phyloP scores from a whole-genome alignment of 2,329 filamentous ascomycete genomes.

The Arthrobotrys iridis region DNA sequence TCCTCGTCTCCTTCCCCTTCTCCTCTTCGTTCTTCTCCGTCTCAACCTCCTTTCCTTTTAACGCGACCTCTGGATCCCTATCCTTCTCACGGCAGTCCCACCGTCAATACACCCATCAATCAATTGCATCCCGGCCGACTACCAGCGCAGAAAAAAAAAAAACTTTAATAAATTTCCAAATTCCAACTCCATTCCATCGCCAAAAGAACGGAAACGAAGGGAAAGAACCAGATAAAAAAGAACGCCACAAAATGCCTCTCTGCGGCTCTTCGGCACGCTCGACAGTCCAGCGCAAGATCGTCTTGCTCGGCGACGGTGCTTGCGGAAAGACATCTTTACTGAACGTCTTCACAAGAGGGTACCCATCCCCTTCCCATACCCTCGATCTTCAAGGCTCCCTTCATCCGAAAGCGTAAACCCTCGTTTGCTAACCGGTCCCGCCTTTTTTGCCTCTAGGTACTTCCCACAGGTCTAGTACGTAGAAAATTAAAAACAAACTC shows the following conservation, averaged over 20 bases:
- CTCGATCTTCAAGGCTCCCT: neutral
- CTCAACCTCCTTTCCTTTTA: neutral
- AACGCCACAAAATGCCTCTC: conserved; percentile 65
- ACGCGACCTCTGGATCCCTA: neutral
- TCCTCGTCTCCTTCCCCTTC: neutral
- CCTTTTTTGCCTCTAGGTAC: conserved; percentile 69
- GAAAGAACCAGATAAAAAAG: too few species aligned
- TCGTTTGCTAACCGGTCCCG: conserved; percentile 45
- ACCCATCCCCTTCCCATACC: conserved; percentile 55
- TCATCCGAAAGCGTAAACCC: conserved; percentile 12
- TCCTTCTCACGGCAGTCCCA: neutral
- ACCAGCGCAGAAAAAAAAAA: conserved; percentile 1
- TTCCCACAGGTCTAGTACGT: conserved; percentile 90
- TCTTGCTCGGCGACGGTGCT: conserved; percentile 85
- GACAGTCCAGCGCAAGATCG: conserved; percentile 94
- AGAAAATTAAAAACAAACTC: conserved; percentile 60
- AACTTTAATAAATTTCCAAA: neutral
- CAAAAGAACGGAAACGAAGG: too few species aligned
- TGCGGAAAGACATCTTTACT: conserved; percentile 96
- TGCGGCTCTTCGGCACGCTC: conserved; percentile 70
- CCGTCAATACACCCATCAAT: too few species aligned
- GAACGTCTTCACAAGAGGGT: conserved; percentile 99
- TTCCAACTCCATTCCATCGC: neutral
- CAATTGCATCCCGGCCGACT: neutral
- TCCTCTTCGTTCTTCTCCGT: neutral